Base-by-base conservation (phyloP, 805 yeast genomes). In the Wickerhamiella nectarea region DNA sequence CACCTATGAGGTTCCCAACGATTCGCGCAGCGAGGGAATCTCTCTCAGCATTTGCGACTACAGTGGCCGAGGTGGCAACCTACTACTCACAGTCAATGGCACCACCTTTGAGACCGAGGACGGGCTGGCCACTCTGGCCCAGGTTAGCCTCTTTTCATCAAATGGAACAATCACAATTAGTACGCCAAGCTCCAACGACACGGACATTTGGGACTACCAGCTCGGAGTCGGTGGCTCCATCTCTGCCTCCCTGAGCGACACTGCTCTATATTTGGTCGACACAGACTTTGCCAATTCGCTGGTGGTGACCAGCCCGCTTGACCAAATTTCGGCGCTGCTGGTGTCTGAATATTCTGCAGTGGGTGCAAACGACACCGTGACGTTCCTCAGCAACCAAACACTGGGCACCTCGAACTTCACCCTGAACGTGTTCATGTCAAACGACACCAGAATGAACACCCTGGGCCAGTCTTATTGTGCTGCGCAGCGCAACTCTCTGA, bases 381-480 rank as follows among this genome's bases (percentile, higher is more conserved):
- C 25, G 15, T 12, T 31, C 9, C 9, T 31, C 18, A n/a, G 34
- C n/a, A 21, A 31, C 9, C n/a, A 17, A 11, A 18, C 34, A 3
- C 18, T 36, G n/a, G 17, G 43, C 55, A 63, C 44, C 65, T 71
- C 41, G 17, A 46, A 49, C 18, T 34, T 44, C 20, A 28, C 34
- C 2, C 14, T 44, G 28, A 35, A 35, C 5, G 26, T 44, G 8
- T 25, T 20, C 33, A 18, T 25, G 2, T 19, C 34, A 5, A 6
- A 20, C 38, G 18, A 18, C 21, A 11, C 38, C 12, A 18, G 12
- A 15, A 31, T 31, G 42, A 8, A 17, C 1, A 59, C 58, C 2
- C 55, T 80, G 40, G 67, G 69, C 39, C 62, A 63, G 48, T 78
- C 89, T 39, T 74, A 82, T 71, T 80, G 91, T 60, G 94, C 94